Percentiles rank a stretch among this genome's conserved stretches.
These are phyloP conservation scores for Stylonectria norvegica DNA, from an alignment of 2,329 filamentous ascomycete genomes.

Conservation along the genomic window DNA sequence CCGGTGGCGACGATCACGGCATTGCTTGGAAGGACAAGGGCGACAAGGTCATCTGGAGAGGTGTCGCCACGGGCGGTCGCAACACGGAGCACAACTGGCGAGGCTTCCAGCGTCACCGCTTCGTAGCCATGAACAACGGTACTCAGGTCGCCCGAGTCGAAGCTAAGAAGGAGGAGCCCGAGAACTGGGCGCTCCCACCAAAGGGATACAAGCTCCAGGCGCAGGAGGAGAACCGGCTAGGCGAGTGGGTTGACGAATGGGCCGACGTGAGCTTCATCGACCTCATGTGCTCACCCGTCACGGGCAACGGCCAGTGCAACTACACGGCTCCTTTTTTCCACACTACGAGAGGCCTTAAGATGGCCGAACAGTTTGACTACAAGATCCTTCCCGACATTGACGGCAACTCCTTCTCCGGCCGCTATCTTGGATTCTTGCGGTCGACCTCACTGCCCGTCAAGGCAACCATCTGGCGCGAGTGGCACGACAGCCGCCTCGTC, in stretches of 20 bases:
- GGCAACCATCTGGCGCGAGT: constrained; percentile 73
- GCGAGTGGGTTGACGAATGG: constrained; percentile 48
- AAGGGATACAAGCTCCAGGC: constrained; percentile 45
- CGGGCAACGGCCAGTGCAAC: constrained; percentile 39
- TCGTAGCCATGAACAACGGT: constrained; percentile 69
- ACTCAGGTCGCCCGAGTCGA: constrained; percentile 54
- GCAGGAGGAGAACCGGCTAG: constrained; percentile 42
- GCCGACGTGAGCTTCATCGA: constrained; percentile 53
- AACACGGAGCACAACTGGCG: constrained; percentile 63
- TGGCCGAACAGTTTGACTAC: constrained; percentile 54
- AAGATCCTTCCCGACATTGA: constrained; percentile 77
- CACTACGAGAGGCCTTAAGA: constrained; percentile 36
- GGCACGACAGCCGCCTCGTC: constrained; percentile 72
- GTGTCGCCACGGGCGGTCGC: constrained; percentile 62
- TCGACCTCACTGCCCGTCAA: constrained; percentile 72
- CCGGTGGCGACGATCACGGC: constrained; percentile 52
- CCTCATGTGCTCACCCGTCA: constrained; percentile 46
- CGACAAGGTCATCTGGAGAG: constrained; percentile 58
- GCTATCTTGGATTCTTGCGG: constrained; percentile 66
- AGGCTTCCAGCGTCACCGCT: constrained; percentile 71
- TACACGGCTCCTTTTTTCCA: constrained; percentile 49
- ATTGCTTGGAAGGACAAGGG: constrained; percentile 56
- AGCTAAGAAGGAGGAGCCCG: constrained; percentile 35
- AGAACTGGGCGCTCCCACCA: constrained; percentile 54
- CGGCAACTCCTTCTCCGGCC: constrained; percentile 67